These are phyloP conservation scores for Boletellus emodensis DNA, from an alignment of 768 basidiomycete genomes.

Conservation along the genomic window DNA sequence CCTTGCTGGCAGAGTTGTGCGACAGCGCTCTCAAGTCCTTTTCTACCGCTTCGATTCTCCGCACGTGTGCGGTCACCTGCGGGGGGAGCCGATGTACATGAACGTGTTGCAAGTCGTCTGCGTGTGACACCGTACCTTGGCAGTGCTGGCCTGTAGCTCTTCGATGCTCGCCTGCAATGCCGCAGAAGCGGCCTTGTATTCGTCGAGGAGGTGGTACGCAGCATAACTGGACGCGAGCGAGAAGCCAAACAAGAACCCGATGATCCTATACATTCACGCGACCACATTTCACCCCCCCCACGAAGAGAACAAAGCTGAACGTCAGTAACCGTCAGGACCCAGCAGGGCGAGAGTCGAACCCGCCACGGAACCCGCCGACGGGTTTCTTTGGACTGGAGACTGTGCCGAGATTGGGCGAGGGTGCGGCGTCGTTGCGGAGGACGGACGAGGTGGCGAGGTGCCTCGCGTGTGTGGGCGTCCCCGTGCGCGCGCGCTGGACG, in stretches of 20 bases:
- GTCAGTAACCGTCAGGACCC: no score
- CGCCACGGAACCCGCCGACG: conserved; percentile 68
- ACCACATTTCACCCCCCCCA: no score
- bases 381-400: conserved; percentile 64
- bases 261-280: conserved; percentile 46
- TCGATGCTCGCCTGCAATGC: conserved; percentile 84
- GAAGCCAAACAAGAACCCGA: conserved; percentile 87
- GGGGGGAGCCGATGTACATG: not conserved
- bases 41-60: conserved; percentile 83
- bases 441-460: conserved; percentile 42
- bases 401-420: conserved; percentile 49
- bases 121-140: conserved; percentile 48
- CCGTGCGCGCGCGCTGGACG: conserved; percentile 3
- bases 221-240: conserved; percentile 84
- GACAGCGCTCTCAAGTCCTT: conserved; percentile 79
- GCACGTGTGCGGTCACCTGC: conserved; percentile 79
- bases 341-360: conserved; percentile 36
- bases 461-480: conserved; percentile 25
- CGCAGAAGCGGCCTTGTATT: conserved; percentile 87
- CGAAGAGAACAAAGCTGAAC: no score
- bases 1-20: conserved; percentile 65
- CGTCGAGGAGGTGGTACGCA: conserved; percentile 84
- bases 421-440: conserved; percentile 39
- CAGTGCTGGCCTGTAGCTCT: conserved; percentile 78
- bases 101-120: not conserved